A percentile compares a stretch with the other conserved stretches of the same genome.
Conservation (phyloP, 805 yeast genomes). For the Blastobotrys chiropterorum region DNA sequence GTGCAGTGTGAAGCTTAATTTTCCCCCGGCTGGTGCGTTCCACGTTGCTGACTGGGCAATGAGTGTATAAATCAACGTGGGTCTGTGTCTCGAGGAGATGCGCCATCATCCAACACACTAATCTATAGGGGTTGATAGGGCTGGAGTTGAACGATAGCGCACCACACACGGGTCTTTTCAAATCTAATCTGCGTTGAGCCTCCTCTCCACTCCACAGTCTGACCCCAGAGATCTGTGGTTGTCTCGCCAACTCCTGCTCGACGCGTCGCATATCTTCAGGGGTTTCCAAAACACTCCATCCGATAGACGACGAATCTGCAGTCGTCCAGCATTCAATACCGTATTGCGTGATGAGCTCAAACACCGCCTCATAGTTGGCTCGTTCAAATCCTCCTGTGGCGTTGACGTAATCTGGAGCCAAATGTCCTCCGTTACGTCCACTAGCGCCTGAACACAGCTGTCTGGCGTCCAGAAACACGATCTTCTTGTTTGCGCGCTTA, state of each 20-base stretch:
- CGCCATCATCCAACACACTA: slow-evolving; percentile 31
- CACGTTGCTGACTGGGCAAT: slow-evolving; percentile 25
- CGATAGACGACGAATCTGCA: slow-evolving; percentile 32
- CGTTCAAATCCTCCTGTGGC: slow-evolving; percentile 8
- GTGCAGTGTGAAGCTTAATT: not conserved
- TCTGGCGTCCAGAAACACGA: slow-evolving; percentile 39
- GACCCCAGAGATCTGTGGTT: not conserved
- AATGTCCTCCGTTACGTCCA: slow-evolving; percentile 46
- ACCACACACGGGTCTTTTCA: slow-evolving; percentile 9
- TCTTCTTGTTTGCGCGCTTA: slow-evolving; percentile 21
- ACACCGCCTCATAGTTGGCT: slow-evolving; percentile 10
- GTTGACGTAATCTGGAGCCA: slow-evolving; percentile 31
- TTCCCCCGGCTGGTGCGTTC: not conserved
- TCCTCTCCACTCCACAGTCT: slow-evolving; percentile 11
- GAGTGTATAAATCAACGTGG: slow-evolving; percentile 34
- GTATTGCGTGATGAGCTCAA: slow-evolving; percentile 29
- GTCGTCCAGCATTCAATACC: slow-evolving; percentile 38
- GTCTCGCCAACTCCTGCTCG: slow-evolving; percentile 7
- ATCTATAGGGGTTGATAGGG: slow-evolving; percentile 41
- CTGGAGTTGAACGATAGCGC: slow-evolving; percentile 38
- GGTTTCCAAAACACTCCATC: slow-evolving; percentile 22
- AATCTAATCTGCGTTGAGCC: slow-evolving; percentile 11
- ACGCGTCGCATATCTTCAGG: slow-evolving; percentile 16
- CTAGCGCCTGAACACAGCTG: slow-evolving; percentile 40
- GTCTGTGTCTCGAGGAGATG: slow-evolving; percentile 39